Evolutionary conservation across 2,329 filamentous ascomycete genomes (phyloP).

Genomic region (Plenodomus lindquistii): DNA sequence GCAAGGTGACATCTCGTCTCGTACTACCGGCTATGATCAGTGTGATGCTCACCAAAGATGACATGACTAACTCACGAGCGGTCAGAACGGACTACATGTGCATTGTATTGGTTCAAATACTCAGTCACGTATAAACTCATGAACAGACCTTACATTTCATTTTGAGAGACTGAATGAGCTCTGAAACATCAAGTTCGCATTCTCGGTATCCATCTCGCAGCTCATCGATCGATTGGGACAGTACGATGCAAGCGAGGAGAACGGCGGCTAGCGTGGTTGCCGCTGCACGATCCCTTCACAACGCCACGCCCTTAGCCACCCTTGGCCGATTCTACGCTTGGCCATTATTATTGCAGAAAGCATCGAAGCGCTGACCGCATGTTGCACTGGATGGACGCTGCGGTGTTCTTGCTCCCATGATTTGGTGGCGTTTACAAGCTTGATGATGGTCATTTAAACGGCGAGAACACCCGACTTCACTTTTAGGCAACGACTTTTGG

Average conservation of each 20-base stretch:
- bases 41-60: too few relatives aligned
- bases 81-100: background rate
- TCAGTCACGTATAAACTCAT: background rate
- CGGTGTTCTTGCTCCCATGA: background rate
- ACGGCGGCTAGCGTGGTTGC: constrained; percentile 7
- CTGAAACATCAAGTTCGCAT: background rate
- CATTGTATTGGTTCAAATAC: background rate
- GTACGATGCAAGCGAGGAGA: constrained; percentile 5
- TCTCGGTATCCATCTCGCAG: constrained; percentile 11
- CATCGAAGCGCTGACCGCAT: background rate
- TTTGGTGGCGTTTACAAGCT: background rate
- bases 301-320: background rate
- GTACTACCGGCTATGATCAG: too few relatives aligned
- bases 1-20: too few relatives aligned
- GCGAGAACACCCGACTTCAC: background rate
- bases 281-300: background rate
- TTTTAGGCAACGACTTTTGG: constrained; percentile 14
- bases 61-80: too few relatives aligned
- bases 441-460: background rate
- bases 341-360: too few relatives aligned
- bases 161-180: background rate
- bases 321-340: background rate
- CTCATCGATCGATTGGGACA: constrained; percentile 19
- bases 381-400: background rate
- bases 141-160: background rate